Percentiles rank a stretch among this genome's conserved stretches.
These are phyloP conservation scores for Trichoderma gracile DNA, from an alignment of 2,329 filamentous ascomycete genomes.

Conservation along the genomic window DNA sequence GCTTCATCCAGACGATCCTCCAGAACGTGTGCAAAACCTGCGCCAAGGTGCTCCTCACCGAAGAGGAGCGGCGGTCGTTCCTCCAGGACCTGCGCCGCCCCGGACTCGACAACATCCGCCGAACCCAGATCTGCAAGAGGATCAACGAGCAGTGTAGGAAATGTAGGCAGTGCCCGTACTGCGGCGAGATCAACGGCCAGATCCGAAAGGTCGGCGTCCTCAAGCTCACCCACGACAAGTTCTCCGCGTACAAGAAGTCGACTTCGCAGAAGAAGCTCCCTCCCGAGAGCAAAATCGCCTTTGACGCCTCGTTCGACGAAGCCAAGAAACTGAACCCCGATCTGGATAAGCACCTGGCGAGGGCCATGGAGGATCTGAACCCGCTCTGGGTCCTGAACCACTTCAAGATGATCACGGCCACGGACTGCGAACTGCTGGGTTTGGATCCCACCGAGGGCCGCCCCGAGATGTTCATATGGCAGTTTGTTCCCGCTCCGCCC, in stretches of 20 bases:
- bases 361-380: constrained; percentile 92
- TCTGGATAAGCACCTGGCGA: constrained; percentile 85
- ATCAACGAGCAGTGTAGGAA: constrained; percentile 91
- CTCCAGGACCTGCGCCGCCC: constrained; percentile 79
- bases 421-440: constrained; percentile 88
- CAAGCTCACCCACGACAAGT: constrained; percentile 94
- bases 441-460: constrained; percentile 83
- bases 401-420: constrained; percentile 81
- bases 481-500: constrained; percentile 89
- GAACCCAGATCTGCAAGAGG: constrained; percentile 80
- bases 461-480: constrained; percentile 97
- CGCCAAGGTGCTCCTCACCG: constrained; percentile 77
- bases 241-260: constrained; percentile 82
- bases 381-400: constrained; percentile 85
- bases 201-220: constrained; percentile 91
- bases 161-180: constrained; percentile 77
- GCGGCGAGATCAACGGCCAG: constrained; percentile 79
- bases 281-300: constrained; percentile 77
- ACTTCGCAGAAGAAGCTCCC: constrained; percentile 81
- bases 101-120: constrained; percentile 77
- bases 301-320: constrained; percentile 80
- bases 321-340: constrained; percentile 78
- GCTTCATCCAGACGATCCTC: constrained; percentile 86
- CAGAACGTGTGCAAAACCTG: constrained; percentile 97
- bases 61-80: constrained; percentile 73